Conservation (phyloP, 768 basidiomycete genomes). For the Termitomyces eurrhizus region DNA sequence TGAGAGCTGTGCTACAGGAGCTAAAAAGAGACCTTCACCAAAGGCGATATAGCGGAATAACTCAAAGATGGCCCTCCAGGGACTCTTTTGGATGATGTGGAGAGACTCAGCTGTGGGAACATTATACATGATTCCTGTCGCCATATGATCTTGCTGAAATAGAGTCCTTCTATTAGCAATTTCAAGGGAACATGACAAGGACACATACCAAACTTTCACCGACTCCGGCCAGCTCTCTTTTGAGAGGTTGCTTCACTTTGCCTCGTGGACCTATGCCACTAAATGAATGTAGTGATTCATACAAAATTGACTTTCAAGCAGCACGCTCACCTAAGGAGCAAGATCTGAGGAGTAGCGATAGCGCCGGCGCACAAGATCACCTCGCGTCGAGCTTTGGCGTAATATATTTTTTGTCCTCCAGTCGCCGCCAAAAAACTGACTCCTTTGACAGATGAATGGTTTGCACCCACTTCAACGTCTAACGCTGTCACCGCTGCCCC, state of each 20-base stretch:
- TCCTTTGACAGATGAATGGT: not conserved
- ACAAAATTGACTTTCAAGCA: not conserved
- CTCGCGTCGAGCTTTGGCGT: constrained; percentile 15
- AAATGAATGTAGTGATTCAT: not conserved
- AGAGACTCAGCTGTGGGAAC: constrained; percentile 30
- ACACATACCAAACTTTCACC: constrained; percentile 27
- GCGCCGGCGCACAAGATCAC: constrained; percentile 34
- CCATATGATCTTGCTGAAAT: constrained; percentile 36
- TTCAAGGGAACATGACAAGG: not conserved
- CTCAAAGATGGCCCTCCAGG: constrained; percentile 24
- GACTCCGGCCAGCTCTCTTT: constrained; percentile 30
- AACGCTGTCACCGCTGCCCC: constrained; percentile 16
- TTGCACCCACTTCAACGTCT: constrained; percentile 6
- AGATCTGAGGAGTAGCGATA: constrained; percentile 37
- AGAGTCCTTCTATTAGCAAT: not conserved
- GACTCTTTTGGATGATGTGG: constrained; percentile 20
- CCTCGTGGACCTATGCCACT: constrained; percentile 41
- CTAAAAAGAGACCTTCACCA: constrained; percentile 29
- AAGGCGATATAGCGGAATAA: constrained; percentile 28
- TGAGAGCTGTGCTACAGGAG: constrained; percentile 1
- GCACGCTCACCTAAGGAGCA: constrained; percentile 27
- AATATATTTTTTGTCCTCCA: not conserved
- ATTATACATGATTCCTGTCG: constrained; percentile 27
- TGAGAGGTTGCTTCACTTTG: constrained; percentile 24
- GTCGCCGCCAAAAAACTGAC: not conserved